phyloP scores from a whole-genome alignment of 148 eudicot genomes.

The Polygonum aviculare region DNA sequence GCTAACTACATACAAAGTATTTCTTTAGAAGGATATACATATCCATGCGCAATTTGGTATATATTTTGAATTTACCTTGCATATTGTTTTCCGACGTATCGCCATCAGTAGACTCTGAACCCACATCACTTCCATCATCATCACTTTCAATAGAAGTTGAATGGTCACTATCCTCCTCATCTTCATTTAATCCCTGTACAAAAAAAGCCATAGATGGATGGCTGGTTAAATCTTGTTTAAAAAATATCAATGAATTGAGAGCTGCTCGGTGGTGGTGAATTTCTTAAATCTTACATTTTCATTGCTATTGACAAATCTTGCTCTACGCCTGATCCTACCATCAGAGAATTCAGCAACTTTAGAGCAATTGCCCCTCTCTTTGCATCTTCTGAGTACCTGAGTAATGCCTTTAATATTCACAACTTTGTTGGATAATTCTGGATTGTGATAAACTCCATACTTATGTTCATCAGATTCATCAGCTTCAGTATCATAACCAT shows the following conservation, averaged over 20 bases:
- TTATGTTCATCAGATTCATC: conserved; percentile 28
- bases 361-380: conserved; percentile 17
- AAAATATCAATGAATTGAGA: not conserved
- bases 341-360: conserved; percentile 52
- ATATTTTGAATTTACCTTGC: conserved; percentile 22
- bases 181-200: not conserved
- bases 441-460: conserved; percentile 23
- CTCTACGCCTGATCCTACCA: conserved; percentile 81
- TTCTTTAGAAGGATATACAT: no score
- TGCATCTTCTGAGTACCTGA: not conserved
- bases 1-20: no score
- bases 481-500: not conserved
- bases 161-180: no score
- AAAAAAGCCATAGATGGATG: not conserved
- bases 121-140: conserved; percentile 10
- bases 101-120: conserved; percentile 32
- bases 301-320: conserved; percentile 41
- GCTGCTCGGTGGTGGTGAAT: not conserved
- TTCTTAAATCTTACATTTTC: conserved; percentile 16
- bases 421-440: conserved; percentile 28
- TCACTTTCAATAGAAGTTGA: no score
- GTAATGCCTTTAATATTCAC: not conserved
- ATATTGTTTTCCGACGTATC: conserved; percentile 30
- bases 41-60: not conserved
- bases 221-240: not conserved